Evolutionary conservation across 2,329 filamentous ascomycete genomes (phyloP).

Genomic region (Blastomyces parvus): DNA sequence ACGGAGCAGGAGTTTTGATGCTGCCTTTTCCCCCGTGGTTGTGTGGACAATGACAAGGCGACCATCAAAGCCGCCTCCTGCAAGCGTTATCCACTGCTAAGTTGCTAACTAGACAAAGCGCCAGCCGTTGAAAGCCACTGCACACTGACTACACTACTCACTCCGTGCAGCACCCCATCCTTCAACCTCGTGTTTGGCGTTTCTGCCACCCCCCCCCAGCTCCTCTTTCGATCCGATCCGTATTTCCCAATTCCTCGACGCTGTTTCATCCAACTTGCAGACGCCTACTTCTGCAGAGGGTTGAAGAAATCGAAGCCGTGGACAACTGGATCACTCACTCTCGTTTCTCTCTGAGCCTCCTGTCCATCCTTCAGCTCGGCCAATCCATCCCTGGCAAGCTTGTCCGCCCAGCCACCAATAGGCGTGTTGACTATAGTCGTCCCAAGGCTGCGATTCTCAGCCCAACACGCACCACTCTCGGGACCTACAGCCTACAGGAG

Average conservation of each 20-base stretch:
- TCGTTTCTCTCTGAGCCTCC: not conserved
- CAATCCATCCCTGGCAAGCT: slow-evolving; percentile 1
- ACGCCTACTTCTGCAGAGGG: not conserved
- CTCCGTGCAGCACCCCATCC: not conserved
- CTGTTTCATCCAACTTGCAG: not conserved
- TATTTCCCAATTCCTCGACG: not conserved
- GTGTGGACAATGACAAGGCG: not conserved
- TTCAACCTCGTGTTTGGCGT: not conserved
- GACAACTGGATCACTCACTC: not conserved
- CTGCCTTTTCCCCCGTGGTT: not conserved
- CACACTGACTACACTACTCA: no score
- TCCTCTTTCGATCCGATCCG: not conserved
- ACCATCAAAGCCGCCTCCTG: not conserved
- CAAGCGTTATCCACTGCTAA: not conserved
- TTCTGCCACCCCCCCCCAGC: not conserved
- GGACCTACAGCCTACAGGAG: no score
- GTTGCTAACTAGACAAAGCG: no score
- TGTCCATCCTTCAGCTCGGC: not conserved
- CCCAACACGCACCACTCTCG: not conserved
- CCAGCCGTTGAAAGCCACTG: slow-evolving; percentile 4
- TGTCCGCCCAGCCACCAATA: not conserved
- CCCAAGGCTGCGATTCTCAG: not conserved
- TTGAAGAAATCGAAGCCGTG: no score
- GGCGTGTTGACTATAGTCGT: not conserved
- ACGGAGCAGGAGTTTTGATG: not conserved